These are phyloP conservation scores for Russula brevipes DNA, from an alignment of 768 basidiomycete species.

Conservation along the genomic window DNA sequence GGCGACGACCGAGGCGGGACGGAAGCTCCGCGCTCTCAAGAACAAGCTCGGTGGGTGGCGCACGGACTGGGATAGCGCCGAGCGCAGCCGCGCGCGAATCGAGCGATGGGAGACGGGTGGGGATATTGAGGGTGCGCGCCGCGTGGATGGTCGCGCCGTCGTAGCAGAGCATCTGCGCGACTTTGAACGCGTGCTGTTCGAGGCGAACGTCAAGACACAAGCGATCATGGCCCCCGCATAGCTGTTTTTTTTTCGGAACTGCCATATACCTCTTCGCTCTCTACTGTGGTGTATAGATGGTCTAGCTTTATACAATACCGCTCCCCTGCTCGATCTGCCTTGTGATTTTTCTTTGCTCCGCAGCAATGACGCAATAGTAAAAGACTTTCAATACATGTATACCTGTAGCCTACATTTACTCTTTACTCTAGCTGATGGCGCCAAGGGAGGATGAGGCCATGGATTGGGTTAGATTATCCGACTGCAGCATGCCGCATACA, in stretches of 20 bases:
- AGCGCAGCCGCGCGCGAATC: conserved; percentile 67
- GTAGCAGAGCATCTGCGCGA: conserved; percentile 76
- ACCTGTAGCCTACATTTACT: conserved; percentile 20
- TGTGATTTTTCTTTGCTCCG: not conserved
- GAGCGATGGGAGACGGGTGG: conserved; percentile 76
- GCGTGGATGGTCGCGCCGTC: conserved; percentile 63
- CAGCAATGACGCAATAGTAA: conserved; percentile 10
- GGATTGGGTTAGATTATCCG: conserved; percentile 1
- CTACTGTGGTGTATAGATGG: not conserved
- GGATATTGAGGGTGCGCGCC: conserved; percentile 39
- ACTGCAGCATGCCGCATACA: not conserved
- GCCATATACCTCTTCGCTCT: not conserved
- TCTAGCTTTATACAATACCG: not conserved
- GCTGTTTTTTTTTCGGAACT: conserved; percentile 6
- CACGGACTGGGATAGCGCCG: conserved; percentile 80
- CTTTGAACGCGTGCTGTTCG: conserved; percentile 65
- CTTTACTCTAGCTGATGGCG: conserved; percentile 5
- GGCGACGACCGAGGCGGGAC: conserved; percentile 77
- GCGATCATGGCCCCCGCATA: conserved; percentile 73
- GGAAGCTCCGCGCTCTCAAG: conserved; percentile 80
- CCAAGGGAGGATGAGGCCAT: not conserved
- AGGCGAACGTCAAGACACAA: conserved; percentile 70
- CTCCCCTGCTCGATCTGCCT: conserved; percentile 18
- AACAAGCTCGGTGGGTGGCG: conserved; percentile 79
- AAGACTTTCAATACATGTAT: conserved; percentile 20